Conservation (phyloP, 1,139 yeast species). For the Protomyces gravidus region DNA sequence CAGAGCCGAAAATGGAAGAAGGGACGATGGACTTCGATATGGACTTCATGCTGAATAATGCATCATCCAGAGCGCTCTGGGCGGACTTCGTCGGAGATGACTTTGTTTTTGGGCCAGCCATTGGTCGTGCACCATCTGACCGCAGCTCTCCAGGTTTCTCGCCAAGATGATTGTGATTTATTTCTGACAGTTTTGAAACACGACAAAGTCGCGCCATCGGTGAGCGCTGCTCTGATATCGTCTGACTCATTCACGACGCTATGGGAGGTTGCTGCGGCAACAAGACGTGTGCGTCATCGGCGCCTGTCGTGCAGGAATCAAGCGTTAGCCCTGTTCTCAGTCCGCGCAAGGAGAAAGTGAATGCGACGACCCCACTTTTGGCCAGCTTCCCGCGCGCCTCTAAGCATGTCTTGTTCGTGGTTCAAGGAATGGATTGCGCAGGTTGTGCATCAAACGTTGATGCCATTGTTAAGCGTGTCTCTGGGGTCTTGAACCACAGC, state of each 20-base stretch:
- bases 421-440: constrained; percentile 19
- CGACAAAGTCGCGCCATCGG: too few relatives aligned
- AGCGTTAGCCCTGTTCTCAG: not conserved
- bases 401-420: not conserved
- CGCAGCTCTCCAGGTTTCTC: not conserved
- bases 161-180: not conserved
- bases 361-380: not conserved
- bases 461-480: not conserved
- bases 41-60: constrained; percentile 4
- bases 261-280: not conserved
- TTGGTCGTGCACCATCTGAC: not conserved
- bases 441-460: constrained; percentile 11
- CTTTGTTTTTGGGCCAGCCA: constrained; percentile 3
- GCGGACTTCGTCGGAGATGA: constrained; percentile 20
- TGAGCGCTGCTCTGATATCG: too few relatives aligned
- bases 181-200: not conserved
- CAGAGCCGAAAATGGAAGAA: not conserved
- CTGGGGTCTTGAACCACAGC: constrained; percentile 1
- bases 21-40: constrained; percentile 7
- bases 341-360: not conserved
- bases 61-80: constrained; percentile 10
- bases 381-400: not conserved
- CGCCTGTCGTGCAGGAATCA: not conserved
- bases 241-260: too few relatives aligned
- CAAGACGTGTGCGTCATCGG: not conserved